phyloP scores from a whole-genome alignment of 2,329 filamentous ascomycete species.

The Chaetomiaceae sp. region DNA sequence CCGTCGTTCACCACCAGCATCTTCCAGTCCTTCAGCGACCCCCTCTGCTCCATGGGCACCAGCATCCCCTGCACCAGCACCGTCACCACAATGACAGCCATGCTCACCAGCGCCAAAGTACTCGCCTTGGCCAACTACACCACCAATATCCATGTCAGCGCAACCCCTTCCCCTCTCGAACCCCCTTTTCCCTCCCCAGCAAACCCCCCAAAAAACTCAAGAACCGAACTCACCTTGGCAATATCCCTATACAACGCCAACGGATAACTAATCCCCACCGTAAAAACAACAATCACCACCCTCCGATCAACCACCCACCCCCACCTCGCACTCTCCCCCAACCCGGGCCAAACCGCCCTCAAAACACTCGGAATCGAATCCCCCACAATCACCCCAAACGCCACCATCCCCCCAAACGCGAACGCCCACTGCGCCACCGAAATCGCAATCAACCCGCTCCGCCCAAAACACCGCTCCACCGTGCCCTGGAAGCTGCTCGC shows the following conservation, averaged over 20 bases:
- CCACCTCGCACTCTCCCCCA: constrained; percentile 68
- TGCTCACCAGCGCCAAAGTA: constrained; percentile 86
- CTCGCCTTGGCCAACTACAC: constrained; percentile 87
- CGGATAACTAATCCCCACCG: constrained; percentile 81
- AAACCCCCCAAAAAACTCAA: background rate
- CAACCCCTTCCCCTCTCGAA: background rate
- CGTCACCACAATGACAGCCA: constrained; percentile 83
- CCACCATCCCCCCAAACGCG: constrained; percentile 97
- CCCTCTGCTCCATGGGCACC: constrained; percentile 66
- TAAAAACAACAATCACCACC: constrained; percentile 82
- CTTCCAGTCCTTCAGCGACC: constrained; percentile 59
- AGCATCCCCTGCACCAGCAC: constrained; percentile 78
- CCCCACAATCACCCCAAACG: constrained; percentile 95
- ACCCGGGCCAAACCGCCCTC: constrained; percentile 70
- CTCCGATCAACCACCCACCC: constrained; percentile 77
- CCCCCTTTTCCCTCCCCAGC: background rate
- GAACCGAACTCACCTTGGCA: constrained; percentile 65
- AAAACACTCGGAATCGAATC: constrained; percentile 94
- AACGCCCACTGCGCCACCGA: constrained; percentile 92
- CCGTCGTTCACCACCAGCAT: constrained; percentile 77
- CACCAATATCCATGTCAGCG: constrained; percentile 8
- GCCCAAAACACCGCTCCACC: constrained; percentile 91
- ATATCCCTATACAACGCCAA: constrained; percentile 94
- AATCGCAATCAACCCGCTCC: constrained; percentile 82
- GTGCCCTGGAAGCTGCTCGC: constrained; percentile 93